Base-by-base conservation (phyloP, 2,329 filamentous ascomycete genomes). In the Dactylonectria macrodidyma region DNA sequence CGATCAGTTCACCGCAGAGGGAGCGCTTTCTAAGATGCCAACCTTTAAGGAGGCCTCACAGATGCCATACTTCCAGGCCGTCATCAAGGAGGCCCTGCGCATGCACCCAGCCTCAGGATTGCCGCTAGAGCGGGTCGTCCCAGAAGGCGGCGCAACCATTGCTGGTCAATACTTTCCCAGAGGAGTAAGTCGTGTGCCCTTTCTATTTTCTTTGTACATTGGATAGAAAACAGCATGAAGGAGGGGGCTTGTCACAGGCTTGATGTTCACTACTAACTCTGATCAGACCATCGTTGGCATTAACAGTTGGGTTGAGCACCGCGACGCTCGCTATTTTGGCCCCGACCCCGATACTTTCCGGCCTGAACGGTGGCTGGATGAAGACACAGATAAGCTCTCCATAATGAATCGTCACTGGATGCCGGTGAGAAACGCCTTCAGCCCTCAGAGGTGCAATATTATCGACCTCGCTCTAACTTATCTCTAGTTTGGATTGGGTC, bases 81-180 rank as follows among this genome's bases (percentile, higher is more conserved):
- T 84, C 10, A 83, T 88, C 50, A 86, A 86, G 62, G 86, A 88
- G 70, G 83, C 84, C 0, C 73, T 88, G 8, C 81, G 87, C 22
- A 76, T 88, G 47, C 83, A 86, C 59, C 81, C 85, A 3, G 82
- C 84, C 2, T 81, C 81, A 0, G 84, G 84, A 3, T 72, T 87
- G 14, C 81, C 83, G 4, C 74, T 87, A 24, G 83, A 83, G 77
- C 80, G 86, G 12, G 76, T 81, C 1, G 84, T 88, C 0, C 84
- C 85, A 0, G 61, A 79, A 5, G 81, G 78, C 1, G 86, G 86
- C 1, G 78, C 78, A 0, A 79, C 80, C 12, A 79, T 88, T 14
- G 76, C 78, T 8, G 77, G 74, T 1, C n/a, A 56, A 3, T 74
- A 74, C 64, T 73, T 64, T 24, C 52, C 36, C 16, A 41, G 33